phyloP scores from a whole-genome alignment of 768 basidiomycete species.

The Coprinopsis sp. region DNA sequence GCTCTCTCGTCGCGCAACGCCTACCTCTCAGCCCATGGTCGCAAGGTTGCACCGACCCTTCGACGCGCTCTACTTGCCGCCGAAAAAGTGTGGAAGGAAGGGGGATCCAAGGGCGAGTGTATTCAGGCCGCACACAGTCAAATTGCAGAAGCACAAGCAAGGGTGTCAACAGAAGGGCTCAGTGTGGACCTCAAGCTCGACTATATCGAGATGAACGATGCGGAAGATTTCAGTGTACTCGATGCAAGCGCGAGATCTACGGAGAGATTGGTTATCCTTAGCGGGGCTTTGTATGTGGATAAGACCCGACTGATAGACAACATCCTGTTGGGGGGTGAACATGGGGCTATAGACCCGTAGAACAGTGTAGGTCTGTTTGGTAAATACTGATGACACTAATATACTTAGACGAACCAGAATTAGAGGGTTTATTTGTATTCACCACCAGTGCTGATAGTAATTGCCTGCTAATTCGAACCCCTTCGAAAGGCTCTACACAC shows the following conservation, averaged over 20 bases:
- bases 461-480: too few relatives aligned
- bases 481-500: too few relatives aligned
- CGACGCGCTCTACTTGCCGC: conserved; percentile 63
- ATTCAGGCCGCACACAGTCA: conserved; percentile 39
- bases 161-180: conserved; percentile 28
- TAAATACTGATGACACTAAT: conserved; percentile 28
- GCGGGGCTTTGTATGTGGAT: conserved; percentile 84
- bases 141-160: conserved; percentile 28
- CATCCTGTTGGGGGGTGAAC: conserved; percentile 60
- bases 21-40: conserved; percentile 67
- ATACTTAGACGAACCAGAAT: too few relatives aligned
- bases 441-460: too few relatives aligned
- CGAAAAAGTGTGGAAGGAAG: conserved; percentile 48
- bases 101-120: conserved; percentile 40
- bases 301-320: conserved; percentile 93
- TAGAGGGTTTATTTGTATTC: too few relatives aligned
- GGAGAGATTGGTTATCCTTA: conserved; percentile 55
- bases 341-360: conserved; percentile 19
- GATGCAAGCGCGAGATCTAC: conserved; percentile 26
- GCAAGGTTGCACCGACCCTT: conserved; percentile 62
- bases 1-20: conserved; percentile 91
- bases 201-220: conserved; percentile 87
- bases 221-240: conserved; percentile 66
- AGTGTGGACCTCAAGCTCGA: conserved; percentile 62
- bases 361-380: too few relatives aligned